Evolutionary conservation across 176 grass and related monocot genomes (phyloP).

Genomic region (Zoysia pacifica): DNA sequence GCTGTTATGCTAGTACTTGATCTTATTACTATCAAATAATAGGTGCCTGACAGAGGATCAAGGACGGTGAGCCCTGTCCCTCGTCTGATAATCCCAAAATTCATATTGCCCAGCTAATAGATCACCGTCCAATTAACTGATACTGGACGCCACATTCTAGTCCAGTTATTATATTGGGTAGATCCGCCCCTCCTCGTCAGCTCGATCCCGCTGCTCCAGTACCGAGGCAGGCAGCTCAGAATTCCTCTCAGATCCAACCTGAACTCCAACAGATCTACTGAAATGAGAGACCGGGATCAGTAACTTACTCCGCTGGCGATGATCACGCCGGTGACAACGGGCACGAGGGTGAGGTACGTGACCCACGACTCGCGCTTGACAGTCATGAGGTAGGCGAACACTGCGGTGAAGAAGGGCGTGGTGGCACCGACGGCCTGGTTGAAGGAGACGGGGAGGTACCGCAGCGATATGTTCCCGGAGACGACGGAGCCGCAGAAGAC

Average conservation of each 20-base stretch:
- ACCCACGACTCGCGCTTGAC: conserved; percentile 69
- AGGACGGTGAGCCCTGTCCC: too few species aligned
- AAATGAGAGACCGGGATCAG: conserved; percentile 2
- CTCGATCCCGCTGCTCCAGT: not conserved
- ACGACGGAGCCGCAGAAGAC: conserved; percentile 86
- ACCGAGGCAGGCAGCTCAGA: not conserved
- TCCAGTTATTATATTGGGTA: conserved; percentile 1
- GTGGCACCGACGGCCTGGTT: conserved; percentile 86
- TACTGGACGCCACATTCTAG: not conserved
- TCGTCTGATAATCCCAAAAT: not conserved
- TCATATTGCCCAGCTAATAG: too few species aligned
- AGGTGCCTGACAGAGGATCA: not conserved
- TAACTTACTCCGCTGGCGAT: conserved; percentile 79
- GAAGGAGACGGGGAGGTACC: conserved; percentile 77
- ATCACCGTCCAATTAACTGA: too few species aligned
- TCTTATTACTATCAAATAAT: not conserved
- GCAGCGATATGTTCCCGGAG: conserved; percentile 73
- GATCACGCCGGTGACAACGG: conserved; percentile 77
- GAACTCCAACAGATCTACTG: conserved; percentile 47
- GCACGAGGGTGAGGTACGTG: conserved; percentile 76
- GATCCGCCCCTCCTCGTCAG: conserved; percentile 14
- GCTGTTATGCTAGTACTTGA: not conserved
- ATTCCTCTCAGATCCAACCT: conserved; percentile 44
- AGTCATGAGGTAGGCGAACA: conserved; percentile 72
- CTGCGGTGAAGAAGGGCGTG: conserved; percentile 83